Evolutionary conservation across 331 rosid species (phyloP), one percentile per base, ranked within the genome.

Genomic region (Acacia pycnantha): DNA sequence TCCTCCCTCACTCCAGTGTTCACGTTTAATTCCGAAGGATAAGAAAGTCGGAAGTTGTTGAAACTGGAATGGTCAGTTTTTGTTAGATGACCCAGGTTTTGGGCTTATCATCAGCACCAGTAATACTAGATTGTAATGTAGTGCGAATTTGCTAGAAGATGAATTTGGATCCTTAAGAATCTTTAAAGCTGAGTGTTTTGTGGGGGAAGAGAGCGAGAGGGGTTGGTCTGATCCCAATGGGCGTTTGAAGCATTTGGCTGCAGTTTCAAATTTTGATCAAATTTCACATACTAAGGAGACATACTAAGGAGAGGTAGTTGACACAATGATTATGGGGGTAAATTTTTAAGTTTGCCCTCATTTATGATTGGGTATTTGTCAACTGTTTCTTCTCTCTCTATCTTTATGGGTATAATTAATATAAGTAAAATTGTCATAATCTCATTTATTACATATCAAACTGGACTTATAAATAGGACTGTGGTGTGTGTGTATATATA

Each of bases 51-150:
- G 13, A 31, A 29, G 24, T 9, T 14, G 24, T 65, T 65, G 85
- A 78, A 82, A 73, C 77, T 31, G 53, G 79, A 81, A 29, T 26
- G 51, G 78, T 51, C 48, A 35, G 58, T 74, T 61, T 83, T 75
- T 65, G 77, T 33, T 43, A 35, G 83, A 62, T 75, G 81, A 50
- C 66, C 46, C 37, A 70, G n/a, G 78, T 69, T 84, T 74, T 66
- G 76, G 67, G 85, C 79, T 80, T 77, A 44, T 80, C 59, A 74
- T 59, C 33, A 59, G 70, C 59, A 33, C 8, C 44, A 53, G 64
- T 82, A 46, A 8, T 43, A 43, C 62, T 43, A n/a, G 21, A 43
- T 44, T 31, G 24, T 40, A 37, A 2, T 83, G 61, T 58, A 33
- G 5, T 77, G 67, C 74, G 74, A 70, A 74, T 14, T 65, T 44